A percentile compares a stretch with the other conserved stretches of the same genome.
Conservation (phyloP, 495 filamentous ascomycete species). For the Wilcoxina mikolae region DNA sequence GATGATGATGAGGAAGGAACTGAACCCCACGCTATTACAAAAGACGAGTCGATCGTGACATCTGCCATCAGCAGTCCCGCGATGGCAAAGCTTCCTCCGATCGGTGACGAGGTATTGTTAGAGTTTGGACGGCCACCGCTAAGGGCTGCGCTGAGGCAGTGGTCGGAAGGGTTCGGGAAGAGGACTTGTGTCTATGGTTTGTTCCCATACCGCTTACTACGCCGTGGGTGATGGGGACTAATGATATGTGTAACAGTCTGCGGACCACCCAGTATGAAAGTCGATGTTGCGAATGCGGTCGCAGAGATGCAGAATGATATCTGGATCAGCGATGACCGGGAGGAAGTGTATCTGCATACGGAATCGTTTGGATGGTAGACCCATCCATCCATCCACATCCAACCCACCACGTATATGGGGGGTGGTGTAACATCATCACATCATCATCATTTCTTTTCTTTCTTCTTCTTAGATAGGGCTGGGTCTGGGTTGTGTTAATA, state of each 20-base stretch:
- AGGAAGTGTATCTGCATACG: constrained; percentile 88
- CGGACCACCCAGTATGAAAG: constrained; percentile 71
- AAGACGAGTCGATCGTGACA: constrained; percentile 4
- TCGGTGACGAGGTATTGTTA: constrained; percentile 43
- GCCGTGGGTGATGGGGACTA: no score
- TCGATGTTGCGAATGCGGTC: constrained; percentile 70
- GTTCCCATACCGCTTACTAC: no score
- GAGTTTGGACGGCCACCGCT: constrained; percentile 90
- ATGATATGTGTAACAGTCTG: constrained; percentile 38
- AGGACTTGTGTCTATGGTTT: constrained; percentile 70
- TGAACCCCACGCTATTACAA: neutral
- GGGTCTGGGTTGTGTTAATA: neutral
- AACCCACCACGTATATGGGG: neutral
- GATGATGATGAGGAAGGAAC: neutral
- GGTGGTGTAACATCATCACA: neutral
- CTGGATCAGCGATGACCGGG: constrained; percentile 56
- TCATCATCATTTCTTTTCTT: neutral
- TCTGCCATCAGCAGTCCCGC: neutral
- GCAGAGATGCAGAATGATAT: constrained; percentile 71
- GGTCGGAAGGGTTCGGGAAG: constrained; percentile 64
- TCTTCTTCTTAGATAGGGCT: neutral
- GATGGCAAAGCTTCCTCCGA: constrained; percentile 16
- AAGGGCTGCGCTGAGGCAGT: constrained; percentile 63
- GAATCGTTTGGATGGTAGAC: constrained; percentile 42
- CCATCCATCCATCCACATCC: neutral